Evolutionary conservation across 169 alveolate genomes (phyloP), one percentile per base, ranked within the genome.

Genomic region (Eimeria sp.): DNA sequence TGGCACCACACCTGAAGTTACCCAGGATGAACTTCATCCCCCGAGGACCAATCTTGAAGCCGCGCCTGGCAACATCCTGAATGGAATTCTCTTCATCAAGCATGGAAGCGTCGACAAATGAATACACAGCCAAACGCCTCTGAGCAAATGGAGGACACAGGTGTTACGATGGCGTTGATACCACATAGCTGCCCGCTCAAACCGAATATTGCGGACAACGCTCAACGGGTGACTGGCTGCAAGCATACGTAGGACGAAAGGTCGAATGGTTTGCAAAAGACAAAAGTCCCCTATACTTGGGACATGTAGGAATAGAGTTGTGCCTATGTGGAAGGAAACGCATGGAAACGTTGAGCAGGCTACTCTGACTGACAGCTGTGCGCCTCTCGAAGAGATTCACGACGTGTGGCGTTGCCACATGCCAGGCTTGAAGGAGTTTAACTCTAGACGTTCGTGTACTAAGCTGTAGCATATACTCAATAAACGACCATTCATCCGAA

Each of bases 1-100:
- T n/a, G n/a, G n/a, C 13, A 43, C 47, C 97, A 30, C 49, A 98
- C 99, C 98, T 97, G 93, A 98, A 97, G 95, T 98, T 98, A 16
- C 99, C 99, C 45, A 98, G 95, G 34, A 98, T 97, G 67, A 98
- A 97, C 75, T 98, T 97, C 97, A 98, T 97, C 1, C 99, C 99
- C 72, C 94, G 92, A 25, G 97, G 92, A 25, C 98, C 97, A 51
- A 98, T 96, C 67, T 97, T 97, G 82, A 98, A 97, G 40, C 99
- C 99, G 27, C 99, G 93, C 27, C 90, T 82, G 83, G 98, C 98
- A 30, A 98, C 98, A 92, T 98, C 98, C 80, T 98, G 99, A 58
- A 98, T 97, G 13, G 98, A 96, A 92, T 98, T 98, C 65, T 97
- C 98, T 72, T 96, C 96, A 90, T 98, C 99, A 58, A 98, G 94